Percentiles rank a stretch among this genome's conserved stretches.
phyloP scores from a whole-genome alignment of 1,284 basidiomycete species.

The Wolfiporia cocos region DNA sequence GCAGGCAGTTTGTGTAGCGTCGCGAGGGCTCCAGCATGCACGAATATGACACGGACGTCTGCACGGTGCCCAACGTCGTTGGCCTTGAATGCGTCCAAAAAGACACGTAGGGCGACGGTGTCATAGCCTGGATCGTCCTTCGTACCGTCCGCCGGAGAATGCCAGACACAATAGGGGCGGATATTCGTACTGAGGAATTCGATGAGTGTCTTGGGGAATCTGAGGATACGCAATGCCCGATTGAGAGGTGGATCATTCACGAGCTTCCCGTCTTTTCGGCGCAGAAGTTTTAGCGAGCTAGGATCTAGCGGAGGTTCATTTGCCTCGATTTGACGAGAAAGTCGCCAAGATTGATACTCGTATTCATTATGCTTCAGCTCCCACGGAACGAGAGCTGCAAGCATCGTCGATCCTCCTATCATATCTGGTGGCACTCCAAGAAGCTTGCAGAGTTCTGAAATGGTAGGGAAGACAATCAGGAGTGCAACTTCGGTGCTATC shows the following conservation, averaged over 20 bases:
- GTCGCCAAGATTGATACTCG: constrained; percentile 12
- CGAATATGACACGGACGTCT: constrained; percentile 47
- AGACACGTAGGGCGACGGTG: constrained; percentile 34
- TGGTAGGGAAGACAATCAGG: constrained; percentile 34
- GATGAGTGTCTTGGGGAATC: constrained; percentile 37
- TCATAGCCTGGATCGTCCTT: constrained; percentile 30
- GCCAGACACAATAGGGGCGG: constrained; percentile 36
- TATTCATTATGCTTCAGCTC: constrained; percentile 26
- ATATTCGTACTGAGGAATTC: constrained; percentile 31
- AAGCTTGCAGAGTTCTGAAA: constrained; percentile 18
- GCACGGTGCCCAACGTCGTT: constrained; percentile 30
- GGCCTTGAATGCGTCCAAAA: constrained; percentile 40
- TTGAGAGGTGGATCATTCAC: constrained; percentile 27
- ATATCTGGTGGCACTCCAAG: constrained; percentile 24
- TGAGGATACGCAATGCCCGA: constrained; percentile 37
- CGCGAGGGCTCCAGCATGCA: constrained; percentile 53
- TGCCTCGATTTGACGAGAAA: constrained; percentile 8
- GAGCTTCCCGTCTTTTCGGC: constrained; percentile 9
- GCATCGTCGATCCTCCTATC: constrained; percentile 21
- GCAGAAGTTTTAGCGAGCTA: constrained; percentile 3
- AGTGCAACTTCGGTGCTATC: constrained; percentile 36
- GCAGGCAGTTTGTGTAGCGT: constrained; percentile 40
- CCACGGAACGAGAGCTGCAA: constrained; percentile 46
- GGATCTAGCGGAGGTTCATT: constrained; percentile 4
- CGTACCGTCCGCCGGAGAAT: constrained; percentile 19